Evolutionary conservation across 805 yeast genomes (phyloP), one percentile per base, ranked within the genome.

Genomic region (Candida jianshihensis): DNA sequence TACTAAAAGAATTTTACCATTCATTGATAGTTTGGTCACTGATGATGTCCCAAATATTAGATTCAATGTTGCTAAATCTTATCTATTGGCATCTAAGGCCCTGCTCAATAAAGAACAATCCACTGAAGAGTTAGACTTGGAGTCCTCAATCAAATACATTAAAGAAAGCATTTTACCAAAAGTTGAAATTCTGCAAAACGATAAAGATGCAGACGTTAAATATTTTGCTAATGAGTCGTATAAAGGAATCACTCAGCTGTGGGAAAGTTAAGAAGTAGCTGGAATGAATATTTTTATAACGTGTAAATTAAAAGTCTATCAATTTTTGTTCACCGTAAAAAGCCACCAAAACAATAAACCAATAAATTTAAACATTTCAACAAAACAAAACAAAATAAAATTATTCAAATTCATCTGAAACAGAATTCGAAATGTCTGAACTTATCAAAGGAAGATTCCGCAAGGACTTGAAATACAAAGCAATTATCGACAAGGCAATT

Each of bases 21-120:
- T 86, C 53, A 68, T 92, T 42, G 71, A 77, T 46, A 77, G 74
- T 33, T 68, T 90, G 49, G 69, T 78, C 27, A 68, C 67, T 26
- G 98, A 92, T 62, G 72, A 78, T 7, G 97, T 92, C 38, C 96
- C 99, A 49, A 92, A 92, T 60, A 89, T 92, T 44, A 75, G 97
- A 55, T 92, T 92, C 66, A 92, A 89, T 62, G 88, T 84, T 43
- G 97, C 99, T 19, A 88, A 87, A 60, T 75, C 95, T 13, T 77
- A 83, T 53, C 70, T 75, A 29, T 64, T 70, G 19, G 67, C 83
- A 24, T 78, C 78, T 6, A 73, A 76, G 51, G 66, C 77, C 13
- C 61, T 84, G 40, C 37, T 43, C 37, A 46, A 50, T 31, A 57
- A 58, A 22, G 59, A 54, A 37, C 26, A 12, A 24, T 6, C 10